A percentile compares a stretch with the other conserved stretches of the same genome.
Conservation (phyloP, 805 yeast species). For the Blastobotrys attinorum region DNA sequence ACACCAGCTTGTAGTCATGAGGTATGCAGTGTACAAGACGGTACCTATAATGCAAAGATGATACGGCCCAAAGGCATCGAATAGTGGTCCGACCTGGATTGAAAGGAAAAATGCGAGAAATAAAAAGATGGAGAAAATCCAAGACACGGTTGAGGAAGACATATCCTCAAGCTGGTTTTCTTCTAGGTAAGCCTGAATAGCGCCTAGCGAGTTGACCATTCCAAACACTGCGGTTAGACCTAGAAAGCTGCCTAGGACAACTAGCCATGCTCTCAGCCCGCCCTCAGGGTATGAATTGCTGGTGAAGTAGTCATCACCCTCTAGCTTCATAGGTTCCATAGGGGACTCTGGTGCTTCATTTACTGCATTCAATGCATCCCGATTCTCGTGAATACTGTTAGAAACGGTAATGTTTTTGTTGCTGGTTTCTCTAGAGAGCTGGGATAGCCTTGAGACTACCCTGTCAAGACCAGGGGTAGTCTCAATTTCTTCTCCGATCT, state of each 20-base stretch:
- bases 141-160: slow-evolving; percentile 43
- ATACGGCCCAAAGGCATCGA: slow-evolving; percentile 50
- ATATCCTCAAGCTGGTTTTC: slow-evolving; percentile 43
- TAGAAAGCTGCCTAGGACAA: slow-evolving; percentile 49
- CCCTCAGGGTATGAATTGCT: slow-evolving; percentile 57
- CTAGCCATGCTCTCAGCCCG: slow-evolving; percentile 47
- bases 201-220: slow-evolving; percentile 50
- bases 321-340: no score
- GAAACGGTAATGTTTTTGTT: no score
- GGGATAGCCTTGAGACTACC: no score
- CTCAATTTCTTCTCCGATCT: no score
- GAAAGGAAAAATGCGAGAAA: slow-evolving; percentile 43
- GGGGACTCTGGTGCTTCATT: no score
- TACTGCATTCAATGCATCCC: no score
- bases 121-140: slow-evolving; percentile 57
- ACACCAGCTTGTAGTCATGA: slow-evolving; percentile 52
- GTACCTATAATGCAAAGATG: slow-evolving; percentile 40
- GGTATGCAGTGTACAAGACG: slow-evolving; percentile 40
- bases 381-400: no score
- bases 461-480: no score
- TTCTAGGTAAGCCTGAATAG: slow-evolving; percentile 52
- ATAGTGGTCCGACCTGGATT: slow-evolving; percentile 48
- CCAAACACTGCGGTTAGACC: slow-evolving; percentile 53
- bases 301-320: no score
- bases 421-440: no score